These are phyloP conservation scores for Naumovozyma dairenensis DNA, from an alignment of 805 yeast species.

Conservation along the genomic window DNA sequence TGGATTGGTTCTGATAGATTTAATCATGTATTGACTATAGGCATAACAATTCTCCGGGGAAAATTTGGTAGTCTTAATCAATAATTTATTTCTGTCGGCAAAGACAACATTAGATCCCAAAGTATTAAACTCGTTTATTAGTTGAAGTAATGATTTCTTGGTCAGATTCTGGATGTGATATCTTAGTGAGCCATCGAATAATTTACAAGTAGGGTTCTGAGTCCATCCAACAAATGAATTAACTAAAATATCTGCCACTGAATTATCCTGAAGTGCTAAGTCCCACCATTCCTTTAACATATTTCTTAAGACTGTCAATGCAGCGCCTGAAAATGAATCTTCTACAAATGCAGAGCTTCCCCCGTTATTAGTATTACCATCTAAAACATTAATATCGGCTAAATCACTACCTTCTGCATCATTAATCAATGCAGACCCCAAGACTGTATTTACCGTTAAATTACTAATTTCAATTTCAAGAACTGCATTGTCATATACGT, in stretches of 20 bases:
- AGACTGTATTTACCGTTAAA: slow-evolving; percentile 72
- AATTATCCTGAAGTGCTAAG: slow-evolving; percentile 57
- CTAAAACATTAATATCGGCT: slow-evolving; percentile 36
- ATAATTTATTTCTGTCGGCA: slow-evolving; percentile 67
- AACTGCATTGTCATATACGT: slow-evolving; percentile 66
- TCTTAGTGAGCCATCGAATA: slow-evolving; percentile 71
- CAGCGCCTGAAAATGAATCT: slow-evolving; percentile 72
- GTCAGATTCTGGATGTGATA: slow-evolving; percentile 84
- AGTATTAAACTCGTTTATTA: slow-evolving; percentile 63
- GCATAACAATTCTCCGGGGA: slow-evolving; percentile 85
- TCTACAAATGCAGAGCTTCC: slow-evolving; percentile 43
- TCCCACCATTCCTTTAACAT: slow-evolving; percentile 93
- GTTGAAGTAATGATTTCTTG: slow-evolving; percentile 69
- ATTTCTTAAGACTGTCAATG: slow-evolving; percentile 57
- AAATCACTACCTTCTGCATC: slow-evolving; percentile 82
- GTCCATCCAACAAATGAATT: slow-evolving; percentile 82
- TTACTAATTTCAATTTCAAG: slow-evolving; percentile 73
- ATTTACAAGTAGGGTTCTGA: slow-evolving; percentile 56
- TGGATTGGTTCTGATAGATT: slow-evolving; percentile 70
- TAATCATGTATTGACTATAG: slow-evolving; percentile 73
- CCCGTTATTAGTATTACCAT: slow-evolving; percentile 14
- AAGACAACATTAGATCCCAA: slow-evolving; percentile 73
- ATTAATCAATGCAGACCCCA: slow-evolving; percentile 73
- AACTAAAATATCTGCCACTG: slow-evolving; percentile 74
- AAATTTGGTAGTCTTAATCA: slow-evolving; percentile 64